phyloP scores from a whole-genome alignment of 2,329 filamentous ascomycete species.

The Colletotrichum gloeosporioides region DNA sequence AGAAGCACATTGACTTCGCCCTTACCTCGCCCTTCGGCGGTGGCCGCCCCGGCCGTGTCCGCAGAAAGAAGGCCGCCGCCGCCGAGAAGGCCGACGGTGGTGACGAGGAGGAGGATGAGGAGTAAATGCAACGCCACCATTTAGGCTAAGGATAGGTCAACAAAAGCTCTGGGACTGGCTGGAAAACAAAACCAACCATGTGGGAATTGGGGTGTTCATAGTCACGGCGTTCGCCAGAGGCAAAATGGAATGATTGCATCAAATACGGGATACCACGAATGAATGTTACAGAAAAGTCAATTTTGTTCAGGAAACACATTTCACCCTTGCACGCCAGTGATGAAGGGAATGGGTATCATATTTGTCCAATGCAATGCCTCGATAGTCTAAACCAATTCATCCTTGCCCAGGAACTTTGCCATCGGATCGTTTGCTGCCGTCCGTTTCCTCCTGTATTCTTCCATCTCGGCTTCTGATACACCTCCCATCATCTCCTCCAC shows the following conservation, averaged over 20 bases:
- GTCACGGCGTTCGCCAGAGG: slow-evolving; percentile 58
- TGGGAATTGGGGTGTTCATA: slow-evolving; percentile 49
- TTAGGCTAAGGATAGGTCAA: slow-evolving; percentile 21
- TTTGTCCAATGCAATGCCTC: slow-evolving; percentile 11
- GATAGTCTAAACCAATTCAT: slow-evolving; percentile 61
- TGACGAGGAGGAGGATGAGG: slow-evolving; percentile 87
- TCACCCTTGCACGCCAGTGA: slow-evolving; percentile 2
- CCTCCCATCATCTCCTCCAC: slow-evolving; percentile 80
- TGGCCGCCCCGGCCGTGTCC: slow-evolving; percentile 94
- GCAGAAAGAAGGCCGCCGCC: slow-evolving; percentile 99
- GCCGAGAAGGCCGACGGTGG: slow-evolving; percentile 83
- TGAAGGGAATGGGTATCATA: slow-evolving; percentile 22
- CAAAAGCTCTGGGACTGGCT: slow-evolving; percentile 28
- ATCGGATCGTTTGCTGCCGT: slow-evolving; percentile 83
- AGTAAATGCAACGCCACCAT: slow-evolving; percentile 51
- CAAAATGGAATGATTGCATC: slow-evolving; percentile 47
- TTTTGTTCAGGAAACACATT: neutral
- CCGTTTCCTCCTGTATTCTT: slow-evolving; percentile 80
- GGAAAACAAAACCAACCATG: slow-evolving; percentile 38
- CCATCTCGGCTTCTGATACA: slow-evolving; percentile 83
- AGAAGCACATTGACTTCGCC: slow-evolving; percentile 99
- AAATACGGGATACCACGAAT: slow-evolving; percentile 23
- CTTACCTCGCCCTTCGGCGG: slow-evolving; percentile 97
- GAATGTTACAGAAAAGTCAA: slow-evolving; percentile 19
- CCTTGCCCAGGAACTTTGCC: slow-evolving; percentile 79